Evolutionary conservation across 2,329 filamentous ascomycete species (phyloP).

Genomic region (Stachybotrys echinatus): DNA sequence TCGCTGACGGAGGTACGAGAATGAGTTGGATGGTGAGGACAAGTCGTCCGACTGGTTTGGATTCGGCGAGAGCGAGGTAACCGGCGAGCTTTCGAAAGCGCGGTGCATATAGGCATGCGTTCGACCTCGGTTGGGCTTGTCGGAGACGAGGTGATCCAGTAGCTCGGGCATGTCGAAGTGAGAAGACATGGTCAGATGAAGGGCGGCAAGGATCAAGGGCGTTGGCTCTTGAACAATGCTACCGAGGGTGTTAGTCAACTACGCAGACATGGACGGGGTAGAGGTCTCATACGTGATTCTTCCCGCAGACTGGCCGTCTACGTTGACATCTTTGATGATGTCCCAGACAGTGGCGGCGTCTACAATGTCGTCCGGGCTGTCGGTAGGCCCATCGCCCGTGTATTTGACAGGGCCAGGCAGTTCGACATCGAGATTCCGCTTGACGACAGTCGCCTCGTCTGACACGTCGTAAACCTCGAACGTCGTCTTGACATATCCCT

Average conservation of each 20-base stretch:
- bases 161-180: slow-evolving; percentile 60
- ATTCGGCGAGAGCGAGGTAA: slow-evolving; percentile 10
- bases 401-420: slow-evolving; percentile 17
- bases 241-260: slow-evolving; percentile 5
- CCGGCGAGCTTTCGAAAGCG: slow-evolving; percentile 32
- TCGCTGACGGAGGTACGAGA: slow-evolving; percentile 37
- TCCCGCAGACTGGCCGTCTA: slow-evolving; percentile 38
- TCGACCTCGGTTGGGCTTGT: slow-evolving; percentile 35
- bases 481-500: slow-evolving; percentile 40
- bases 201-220: slow-evolving; percentile 52
- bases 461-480: slow-evolving; percentile 55
- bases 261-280: background rate
- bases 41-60: slow-evolving; percentile 1
- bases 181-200: slow-evolving; percentile 51
- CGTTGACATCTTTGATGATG: slow-evolving; percentile 31
- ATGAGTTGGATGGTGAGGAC: slow-evolving; percentile 7
- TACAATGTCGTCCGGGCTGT: slow-evolving; percentile 21
- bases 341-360: slow-evolving; percentile 37
- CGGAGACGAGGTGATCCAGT: slow-evolving; percentile 46
- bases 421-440: slow-evolving; percentile 21
- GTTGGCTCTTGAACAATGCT: slow-evolving; percentile 57
- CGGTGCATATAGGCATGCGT: slow-evolving; percentile 44
- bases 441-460: slow-evolving; percentile 33
- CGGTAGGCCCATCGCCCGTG: slow-evolving; percentile 15
- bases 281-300: slow-evolving; percentile 52